Percentiles rank a stretch among this genome's conserved stretches.
These are phyloP conservation scores for Pseudogymnoascus verrucosus DNA, from an alignment of 2,329 filamentous ascomycete species.

Conservation along the genomic window DNA sequence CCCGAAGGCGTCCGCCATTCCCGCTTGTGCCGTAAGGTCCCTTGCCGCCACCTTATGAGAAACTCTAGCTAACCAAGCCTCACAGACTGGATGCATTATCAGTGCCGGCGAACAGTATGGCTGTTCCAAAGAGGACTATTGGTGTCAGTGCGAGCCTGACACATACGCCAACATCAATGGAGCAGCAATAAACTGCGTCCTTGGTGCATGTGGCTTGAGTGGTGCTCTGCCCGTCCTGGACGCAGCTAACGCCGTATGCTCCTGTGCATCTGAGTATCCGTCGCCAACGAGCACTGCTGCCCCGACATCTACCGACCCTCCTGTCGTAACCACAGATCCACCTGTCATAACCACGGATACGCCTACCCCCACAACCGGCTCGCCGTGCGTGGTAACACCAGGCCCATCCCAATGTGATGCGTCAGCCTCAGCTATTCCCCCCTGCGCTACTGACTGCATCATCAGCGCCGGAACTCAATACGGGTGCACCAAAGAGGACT, in stretches of 20 bases:
- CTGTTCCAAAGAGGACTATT: neutral
- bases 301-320: neutral
- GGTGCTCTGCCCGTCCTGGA: neutral
- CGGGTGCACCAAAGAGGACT: neutral
- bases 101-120: neutral
- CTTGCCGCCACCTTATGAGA: neutral
- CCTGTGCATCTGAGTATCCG: neutral
- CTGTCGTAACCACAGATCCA: neutral
- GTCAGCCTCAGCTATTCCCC: neutral
- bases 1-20: neutral
- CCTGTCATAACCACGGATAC: neutral
- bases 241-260: neutral
- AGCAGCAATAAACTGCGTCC: neutral
- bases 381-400: neutral
- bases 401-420: neutral
- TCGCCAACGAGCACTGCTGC: neutral
- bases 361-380: neutral
- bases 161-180: constrained; percentile 1
- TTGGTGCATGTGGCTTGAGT: neutral
- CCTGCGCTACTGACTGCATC: neutral
- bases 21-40: neutral
- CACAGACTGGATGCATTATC: neutral
- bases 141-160: neutral
- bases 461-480: neutral
- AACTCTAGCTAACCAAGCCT: neutral